Base-by-base conservation (phyloP, 2,329 filamentous ascomycete genomes). In the Penicillium sp. region DNA sequence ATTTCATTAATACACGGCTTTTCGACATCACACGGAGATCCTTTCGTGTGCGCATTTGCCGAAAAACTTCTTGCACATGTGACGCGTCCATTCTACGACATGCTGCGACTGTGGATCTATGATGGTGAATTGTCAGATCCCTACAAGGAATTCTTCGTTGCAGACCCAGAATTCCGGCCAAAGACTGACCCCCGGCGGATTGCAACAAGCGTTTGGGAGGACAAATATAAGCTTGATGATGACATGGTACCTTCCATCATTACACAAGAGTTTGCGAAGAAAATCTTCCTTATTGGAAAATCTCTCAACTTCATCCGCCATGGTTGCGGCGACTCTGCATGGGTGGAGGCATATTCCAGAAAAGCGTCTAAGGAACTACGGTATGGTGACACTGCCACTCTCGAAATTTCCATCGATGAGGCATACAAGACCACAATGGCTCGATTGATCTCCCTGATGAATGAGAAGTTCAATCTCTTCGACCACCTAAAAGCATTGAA, bases 381-480 rank as follows among this genome's bases (percentile, higher is more conserved):
- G 45, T 97, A 99, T 68, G 92, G 92, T 47, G 93, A 97, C 72
- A 97, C 92, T 7, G 90, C 90, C 0, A 95, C 88, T 1, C 81
- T 99, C 0, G 92, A 96, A 70, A 85, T 86, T 1, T 97, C 91
- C 74, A 99, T 99, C 64, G 94, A 97, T 64, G 90, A 97, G 65
- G 94, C 95, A 2, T 96, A 99, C 78, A 96, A 96, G 73, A 94
- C 91, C 0, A 97, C 95, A 6, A 99, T 99, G 93, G 91, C 91
- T 53, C 88, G 93, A 13, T 81, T 97, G 27, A 95, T 96, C 65
- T 83, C 92, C 68, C 83, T 99, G 51, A 97, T 99, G 93, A 89
- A 88, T 48, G 87, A 87, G 63, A 97, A 97, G 67, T 99, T 99
- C 75, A 90, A 93, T 61, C 80, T 99, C 0, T 96, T 97, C 67